Conservation (phyloP, 2,329 filamentous ascomycete genomes). For the Aspergillus chevalieri region DNA sequence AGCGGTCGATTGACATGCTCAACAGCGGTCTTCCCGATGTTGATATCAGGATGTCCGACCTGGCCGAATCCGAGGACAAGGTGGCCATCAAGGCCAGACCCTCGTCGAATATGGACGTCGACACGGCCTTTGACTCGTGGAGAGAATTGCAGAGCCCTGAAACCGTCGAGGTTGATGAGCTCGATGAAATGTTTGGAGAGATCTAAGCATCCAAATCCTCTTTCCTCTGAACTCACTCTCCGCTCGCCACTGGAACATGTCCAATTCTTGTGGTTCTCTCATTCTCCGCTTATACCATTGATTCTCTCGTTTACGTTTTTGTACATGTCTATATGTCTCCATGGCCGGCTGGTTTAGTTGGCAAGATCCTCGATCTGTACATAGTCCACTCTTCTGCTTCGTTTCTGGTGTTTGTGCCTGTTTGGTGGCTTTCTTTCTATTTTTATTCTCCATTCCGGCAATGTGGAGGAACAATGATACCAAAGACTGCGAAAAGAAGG, state of each 20-base stretch:
- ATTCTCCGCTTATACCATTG: conserved; percentile 1
- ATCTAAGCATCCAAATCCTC: conserved; percentile 45
- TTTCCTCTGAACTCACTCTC: not conserved
- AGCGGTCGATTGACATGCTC: conserved; percentile 36
- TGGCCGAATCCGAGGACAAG: conserved; percentile 36
- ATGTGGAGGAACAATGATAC: conserved; percentile 1
- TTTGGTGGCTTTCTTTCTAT: not conserved
- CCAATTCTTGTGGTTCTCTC: not conserved
- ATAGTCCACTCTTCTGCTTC: not conserved
- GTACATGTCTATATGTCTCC: conserved; percentile 7
- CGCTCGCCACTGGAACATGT: not conserved
- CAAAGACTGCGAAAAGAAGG: not conserved
- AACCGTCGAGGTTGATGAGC: conserved; percentile 84
- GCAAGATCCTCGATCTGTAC: not conserved
- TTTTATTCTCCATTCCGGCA: not conserved
- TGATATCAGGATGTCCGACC: conserved; percentile 31
- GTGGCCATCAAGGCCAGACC: conserved; percentile 33
- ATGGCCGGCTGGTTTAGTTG: not conserved
- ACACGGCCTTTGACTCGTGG: conserved; percentile 47
- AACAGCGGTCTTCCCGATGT: conserved; percentile 31
- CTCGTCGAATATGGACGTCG: conserved; percentile 27
- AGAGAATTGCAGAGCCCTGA: conserved; percentile 68
- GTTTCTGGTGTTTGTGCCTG: not conserved
- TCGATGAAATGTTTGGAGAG: conserved; percentile 77
- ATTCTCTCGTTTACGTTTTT: not conserved